A percentile compares a stretch with the other conserved stretches of the same genome.
Conservation (phyloP, 1,284 basidiomycete species). For the Ustilago hordei region DNA sequence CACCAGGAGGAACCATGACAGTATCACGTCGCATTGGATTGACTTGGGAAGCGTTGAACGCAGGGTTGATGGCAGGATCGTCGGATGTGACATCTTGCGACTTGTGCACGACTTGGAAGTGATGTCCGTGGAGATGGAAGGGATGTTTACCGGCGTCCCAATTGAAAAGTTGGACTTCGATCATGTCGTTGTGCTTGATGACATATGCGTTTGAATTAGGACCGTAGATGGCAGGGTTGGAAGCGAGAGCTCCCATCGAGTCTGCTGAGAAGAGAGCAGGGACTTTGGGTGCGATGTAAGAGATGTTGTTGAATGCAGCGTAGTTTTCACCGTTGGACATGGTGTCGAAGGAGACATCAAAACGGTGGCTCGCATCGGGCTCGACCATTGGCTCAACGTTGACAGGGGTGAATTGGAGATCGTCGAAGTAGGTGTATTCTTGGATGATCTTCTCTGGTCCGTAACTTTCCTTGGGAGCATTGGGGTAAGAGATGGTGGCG, state of each 20-base stretch:
- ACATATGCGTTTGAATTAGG: slow-evolving; percentile 57
- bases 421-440: slow-evolving; percentile 70
- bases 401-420: slow-evolving; percentile 71
- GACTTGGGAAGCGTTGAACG: slow-evolving; percentile 76
- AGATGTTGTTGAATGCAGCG: slow-evolving; percentile 72
- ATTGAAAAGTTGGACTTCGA: slow-evolving; percentile 62
- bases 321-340: slow-evolving; percentile 69
- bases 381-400: slow-evolving; percentile 64
- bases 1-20: slow-evolving; percentile 61
- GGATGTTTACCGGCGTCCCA: slow-evolving; percentile 66
- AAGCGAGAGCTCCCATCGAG: slow-evolving; percentile 69
- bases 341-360: slow-evolving; percentile 72
- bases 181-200: slow-evolving; percentile 69
- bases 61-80: slow-evolving; percentile 84
- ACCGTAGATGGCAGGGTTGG: slow-evolving; percentile 46
- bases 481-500: slow-evolving; percentile 57
- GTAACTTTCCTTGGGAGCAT: slow-evolving; percentile 28
- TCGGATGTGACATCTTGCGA: slow-evolving; percentile 81
- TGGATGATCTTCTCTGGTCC: slow-evolving; percentile 45
- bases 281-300: slow-evolving; percentile 71
- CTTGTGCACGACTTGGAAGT: slow-evolving; percentile 72
- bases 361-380: slow-evolving; percentile 68
- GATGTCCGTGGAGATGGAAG: slow-evolving; percentile 25
- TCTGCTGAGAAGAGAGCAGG: slow-evolving; percentile 52
- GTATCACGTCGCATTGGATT: slow-evolving; percentile 71